Evolutionary conservation across 164 flowering plant species (phyloP), one percentile per base, ranked within the genome.

Genomic region (Hamamelis virginiana): DNA sequence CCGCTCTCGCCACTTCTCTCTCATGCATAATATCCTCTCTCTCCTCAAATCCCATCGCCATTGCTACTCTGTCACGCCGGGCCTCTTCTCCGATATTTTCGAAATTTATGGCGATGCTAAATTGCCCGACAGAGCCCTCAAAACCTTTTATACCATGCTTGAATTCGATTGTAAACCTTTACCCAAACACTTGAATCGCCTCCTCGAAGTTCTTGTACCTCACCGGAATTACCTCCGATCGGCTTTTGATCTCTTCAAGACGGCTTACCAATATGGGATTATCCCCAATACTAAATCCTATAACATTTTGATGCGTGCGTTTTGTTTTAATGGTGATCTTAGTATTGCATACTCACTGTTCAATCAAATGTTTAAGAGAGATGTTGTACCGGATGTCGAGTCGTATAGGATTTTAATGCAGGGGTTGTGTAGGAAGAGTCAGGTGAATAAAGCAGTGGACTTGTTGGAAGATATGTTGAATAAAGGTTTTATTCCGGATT

Each of bases 401-500:
- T 74, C 86, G 5, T 91, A 91, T 78, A 74, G 92, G 75, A 88
- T 88, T 75, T 59, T 94, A 64, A 94, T 89, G 87, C 97, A 94
- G 74, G 97, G 87, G 12, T 71, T 94, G 78, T 91, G 97, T 74
- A 82, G 97, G 77, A 90, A 83, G 76, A 83, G 91, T 71, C 97
- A 91, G 76, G 94, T 91, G 62, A 85, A 82, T 74, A 69, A 45
- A 13, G 97, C 96, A 1, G 81, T 87, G 28, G 87, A 83, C 67
- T 74, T 94, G 68, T 74, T 94, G 69, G 98, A 90, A 69, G 97
- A 94, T 72, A 91, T 94, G 98, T 70, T 91, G 81, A 91, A 91
- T 67, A 94, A 90, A 70, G 97, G 98, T 15, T 89, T 77, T 76
- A 91, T 94, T n/a, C 96, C 96, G 0, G 98, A 94, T 78, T 51